Conservation (phyloP, 148 eudicot species). For the Rhododendron simsii region DNA sequence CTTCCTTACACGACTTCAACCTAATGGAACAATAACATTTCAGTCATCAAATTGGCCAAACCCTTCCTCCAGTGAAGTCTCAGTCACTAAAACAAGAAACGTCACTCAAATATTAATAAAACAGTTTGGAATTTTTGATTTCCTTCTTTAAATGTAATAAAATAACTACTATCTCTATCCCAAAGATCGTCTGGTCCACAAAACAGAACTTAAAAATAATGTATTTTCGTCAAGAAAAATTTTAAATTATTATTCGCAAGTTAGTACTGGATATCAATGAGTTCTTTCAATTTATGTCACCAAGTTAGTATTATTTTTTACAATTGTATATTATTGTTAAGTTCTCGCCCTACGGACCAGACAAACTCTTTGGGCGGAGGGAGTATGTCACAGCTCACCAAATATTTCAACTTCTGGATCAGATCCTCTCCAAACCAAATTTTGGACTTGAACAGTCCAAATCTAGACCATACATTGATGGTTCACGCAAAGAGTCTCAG, state of each 20-base stretch:
- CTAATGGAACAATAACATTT: slow-evolving; percentile 19
- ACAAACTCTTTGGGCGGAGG: background rate
- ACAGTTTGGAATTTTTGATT: background rate
- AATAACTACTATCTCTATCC: background rate
- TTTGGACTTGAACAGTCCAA: background rate
- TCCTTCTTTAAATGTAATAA: background rate
- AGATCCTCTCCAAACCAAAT: background rate
- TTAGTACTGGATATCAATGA: too few species aligned
- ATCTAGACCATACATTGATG: background rate
- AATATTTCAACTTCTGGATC: background rate
- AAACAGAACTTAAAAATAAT: background rate
- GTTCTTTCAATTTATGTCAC: too few species aligned
- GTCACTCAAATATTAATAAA: background rate
- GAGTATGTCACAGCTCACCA: background rate
- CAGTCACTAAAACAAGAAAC: background rate
- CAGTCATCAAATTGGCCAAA: background rate
- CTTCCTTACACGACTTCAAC: slow-evolving; percentile 27
- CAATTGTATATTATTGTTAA: too few species aligned
- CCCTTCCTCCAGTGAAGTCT: background rate
- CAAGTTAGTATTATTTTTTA: too few species aligned
- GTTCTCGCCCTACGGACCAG: background rate
- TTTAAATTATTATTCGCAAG: too few species aligned
- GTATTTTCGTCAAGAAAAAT: background rate
- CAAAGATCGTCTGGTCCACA: background rate
- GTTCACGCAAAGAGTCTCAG: background rate